Conservation (phyloP, 192 early-diverging fungal species). For the Backusella australiensis region DNA sequence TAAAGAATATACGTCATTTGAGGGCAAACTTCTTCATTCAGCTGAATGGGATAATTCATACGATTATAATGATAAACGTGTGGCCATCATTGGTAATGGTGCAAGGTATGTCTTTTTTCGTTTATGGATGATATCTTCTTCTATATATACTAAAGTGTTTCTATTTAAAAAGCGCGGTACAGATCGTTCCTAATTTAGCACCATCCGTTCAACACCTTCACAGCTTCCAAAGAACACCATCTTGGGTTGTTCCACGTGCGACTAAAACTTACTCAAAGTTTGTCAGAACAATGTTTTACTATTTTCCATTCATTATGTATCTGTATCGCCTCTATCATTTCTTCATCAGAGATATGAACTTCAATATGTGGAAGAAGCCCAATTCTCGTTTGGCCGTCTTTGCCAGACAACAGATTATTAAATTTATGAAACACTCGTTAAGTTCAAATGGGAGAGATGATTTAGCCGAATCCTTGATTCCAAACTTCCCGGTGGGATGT, state of each 20-base stretch:
- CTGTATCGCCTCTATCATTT: slow-evolving; percentile 22
- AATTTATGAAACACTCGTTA: not conserved
- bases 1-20: slow-evolving; percentile 40
- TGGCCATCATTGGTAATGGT: slow-evolving; percentile 49
- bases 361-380: not conserved
- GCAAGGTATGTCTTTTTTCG: slow-evolving; percentile 32
- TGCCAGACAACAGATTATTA: not conserved
- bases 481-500: slow-evolving; percentile 31
- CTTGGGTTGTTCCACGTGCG: slow-evolving; percentile 43
- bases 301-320: slow-evolving; percentile 24
- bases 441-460: slow-evolving; percentile 13
- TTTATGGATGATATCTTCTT: not conserved
- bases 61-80: slow-evolving; percentile 43
- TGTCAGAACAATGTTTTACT: not conserved
- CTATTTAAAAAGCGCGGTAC: slow-evolving; percentile 36
- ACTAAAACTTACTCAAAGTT: slow-evolving; percentile 25
- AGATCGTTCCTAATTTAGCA: slow-evolving; percentile 42
- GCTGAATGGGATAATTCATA: slow-evolving; percentile 33
- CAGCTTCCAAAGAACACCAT: slow-evolving; percentile 49
- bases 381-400: not conserved
- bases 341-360: slow-evolving; percentile 3
- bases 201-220: slow-evolving; percentile 30
- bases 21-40: slow-evolving; percentile 32
- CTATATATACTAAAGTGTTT: not conserved
- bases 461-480: slow-evolving; percentile 1